Evolutionary conservation across 768 basidiomycete genomes (phyloP).

Genomic region (Mycena maculata): DNA sequence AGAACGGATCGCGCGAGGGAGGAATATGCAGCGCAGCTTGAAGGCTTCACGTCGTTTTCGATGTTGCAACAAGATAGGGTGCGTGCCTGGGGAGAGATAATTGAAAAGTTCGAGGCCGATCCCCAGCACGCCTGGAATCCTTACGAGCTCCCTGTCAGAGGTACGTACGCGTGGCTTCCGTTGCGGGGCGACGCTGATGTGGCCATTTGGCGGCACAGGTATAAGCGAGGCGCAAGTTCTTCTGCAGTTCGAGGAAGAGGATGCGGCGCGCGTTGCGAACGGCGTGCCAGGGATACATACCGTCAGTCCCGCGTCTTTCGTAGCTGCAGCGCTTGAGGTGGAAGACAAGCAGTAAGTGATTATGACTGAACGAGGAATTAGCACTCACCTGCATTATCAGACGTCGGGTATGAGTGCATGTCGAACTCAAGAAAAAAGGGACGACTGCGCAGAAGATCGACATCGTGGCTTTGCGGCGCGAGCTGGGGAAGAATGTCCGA

Average conservation of each 20-base stretch:
- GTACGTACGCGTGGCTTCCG: background rate
- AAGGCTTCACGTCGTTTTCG: constrained; percentile 13
- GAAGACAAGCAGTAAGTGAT: constrained; percentile 11
- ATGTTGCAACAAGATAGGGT: background rate
- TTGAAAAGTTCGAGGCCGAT: constrained; percentile 12
- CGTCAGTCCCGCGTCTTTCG: constrained; percentile 11
- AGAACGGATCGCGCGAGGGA: background rate
- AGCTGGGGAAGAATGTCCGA: background rate
- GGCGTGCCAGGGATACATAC: background rate
- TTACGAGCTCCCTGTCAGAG: background rate
- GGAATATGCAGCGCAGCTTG: background rate
- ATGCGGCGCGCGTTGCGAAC: background rate
- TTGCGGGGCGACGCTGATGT: too few relatives aligned
- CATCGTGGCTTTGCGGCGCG: background rate
- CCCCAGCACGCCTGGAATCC: background rate
- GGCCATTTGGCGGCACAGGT: too few relatives aligned
- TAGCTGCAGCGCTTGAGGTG: background rate
- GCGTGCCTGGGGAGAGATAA: background rate
- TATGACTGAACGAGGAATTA: background rate
- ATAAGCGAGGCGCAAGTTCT: constrained; percentile 4
- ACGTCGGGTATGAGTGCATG: background rate
- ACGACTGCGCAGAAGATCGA: background rate
- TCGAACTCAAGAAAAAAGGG: background rate
- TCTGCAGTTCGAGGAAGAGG: background rate
- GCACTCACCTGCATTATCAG: background rate